Percentiles rank a stretch among this genome's conserved stretches.
These are phyloP conservation scores for Zea luxurians DNA, from an alignment of 176 grass and related monocot species.

Conservation along the genomic window DNA sequence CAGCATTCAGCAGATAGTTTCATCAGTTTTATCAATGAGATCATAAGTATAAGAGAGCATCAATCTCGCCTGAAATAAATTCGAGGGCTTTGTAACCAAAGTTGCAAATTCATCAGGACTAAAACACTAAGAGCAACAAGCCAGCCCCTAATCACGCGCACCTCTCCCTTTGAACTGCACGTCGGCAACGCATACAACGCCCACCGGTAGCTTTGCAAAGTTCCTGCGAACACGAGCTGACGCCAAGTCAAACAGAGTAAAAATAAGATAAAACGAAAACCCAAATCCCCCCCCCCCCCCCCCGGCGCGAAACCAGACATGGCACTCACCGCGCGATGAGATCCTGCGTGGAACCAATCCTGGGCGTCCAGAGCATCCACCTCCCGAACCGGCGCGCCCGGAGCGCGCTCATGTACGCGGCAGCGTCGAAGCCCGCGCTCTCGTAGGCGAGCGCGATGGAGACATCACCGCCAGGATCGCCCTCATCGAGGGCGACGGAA, in stretches of 20 bases:
- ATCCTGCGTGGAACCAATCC: slow-evolving; percentile 83
- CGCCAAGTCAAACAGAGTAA: background rate
- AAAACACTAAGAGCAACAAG: background rate
- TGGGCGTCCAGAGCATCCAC: slow-evolving; percentile 79
- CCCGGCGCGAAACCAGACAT: background rate
- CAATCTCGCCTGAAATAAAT: background rate
- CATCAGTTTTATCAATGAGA: background rate
- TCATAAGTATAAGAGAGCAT: background rate
- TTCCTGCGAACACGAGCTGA: slow-evolving; percentile 50
- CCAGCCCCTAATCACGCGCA: slow-evolving; percentile 15
- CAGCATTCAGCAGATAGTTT: background rate
- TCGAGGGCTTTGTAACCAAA: background rate
- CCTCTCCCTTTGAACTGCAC: slow-evolving; percentile 93
- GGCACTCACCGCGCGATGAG: slow-evolving; percentile 62
- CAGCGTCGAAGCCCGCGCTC: slow-evolving; percentile 40
- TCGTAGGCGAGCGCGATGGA: slow-evolving; percentile 34
- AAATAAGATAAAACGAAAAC: background rate
- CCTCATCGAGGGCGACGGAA: background rate
- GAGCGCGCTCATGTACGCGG: slow-evolving; percentile 64
- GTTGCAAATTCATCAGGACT: background rate
- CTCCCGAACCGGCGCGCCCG: slow-evolving; percentile 60
- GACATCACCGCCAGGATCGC: slow-evolving; percentile 2
- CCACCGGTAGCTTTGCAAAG: slow-evolving; percentile 71
- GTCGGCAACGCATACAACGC: slow-evolving; percentile 72
- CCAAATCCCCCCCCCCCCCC: background rate